Conservation (phyloP, 2,329 filamentous ascomycete genomes). For the Annulohypoxylon truncatum region DNA sequence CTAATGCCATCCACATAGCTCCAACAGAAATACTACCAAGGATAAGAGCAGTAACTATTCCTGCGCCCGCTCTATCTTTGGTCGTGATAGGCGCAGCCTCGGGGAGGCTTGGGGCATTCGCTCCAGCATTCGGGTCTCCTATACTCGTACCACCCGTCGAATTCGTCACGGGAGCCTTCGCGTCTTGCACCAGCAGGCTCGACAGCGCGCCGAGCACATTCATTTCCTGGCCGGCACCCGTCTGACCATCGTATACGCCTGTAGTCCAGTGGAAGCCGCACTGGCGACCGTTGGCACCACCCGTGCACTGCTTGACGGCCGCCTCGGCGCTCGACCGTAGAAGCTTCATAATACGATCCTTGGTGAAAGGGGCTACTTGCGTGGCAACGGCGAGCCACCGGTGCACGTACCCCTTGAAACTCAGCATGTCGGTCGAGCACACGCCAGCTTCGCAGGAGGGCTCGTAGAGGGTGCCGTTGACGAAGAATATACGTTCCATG, state of each 20-base stretch:
- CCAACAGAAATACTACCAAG: constrained; percentile 36
- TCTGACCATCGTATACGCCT: constrained; percentile 58
- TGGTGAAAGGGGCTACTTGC: constrained; percentile 53
- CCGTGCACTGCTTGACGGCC: constrained; percentile 54
- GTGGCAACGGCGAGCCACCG: constrained; percentile 60
- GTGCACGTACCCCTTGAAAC: constrained; percentile 68
- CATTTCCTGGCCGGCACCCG: constrained; percentile 63
- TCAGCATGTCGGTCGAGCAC: constrained; percentile 67
- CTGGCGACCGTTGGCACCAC: constrained; percentile 52
- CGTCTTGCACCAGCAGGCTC: constrained; percentile 53
- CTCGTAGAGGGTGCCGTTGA: constrained; percentile 63
- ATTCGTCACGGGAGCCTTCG: constrained; percentile 51
- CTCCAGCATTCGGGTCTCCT: constrained; percentile 45
- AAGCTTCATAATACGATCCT: constrained; percentile 51
- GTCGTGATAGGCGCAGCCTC: constrained; percentile 36
- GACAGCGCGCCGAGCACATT: constrained; percentile 60
- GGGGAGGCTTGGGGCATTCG: neutral
- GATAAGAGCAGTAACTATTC: constrained; percentile 42
- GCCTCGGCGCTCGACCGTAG: constrained; percentile 53
- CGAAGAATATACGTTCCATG: constrained; percentile 62
- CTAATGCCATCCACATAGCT: constrained; percentile 40
- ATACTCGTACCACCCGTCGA: constrained; percentile 55
- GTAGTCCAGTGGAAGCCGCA: constrained; percentile 64
- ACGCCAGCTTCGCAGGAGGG: constrained; percentile 61
- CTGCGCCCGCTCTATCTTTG: constrained; percentile 46